phyloP scores from a whole-genome alignment of 108 stramenopile genomes.

The Cyclostephanos tholiformis region DNA sequence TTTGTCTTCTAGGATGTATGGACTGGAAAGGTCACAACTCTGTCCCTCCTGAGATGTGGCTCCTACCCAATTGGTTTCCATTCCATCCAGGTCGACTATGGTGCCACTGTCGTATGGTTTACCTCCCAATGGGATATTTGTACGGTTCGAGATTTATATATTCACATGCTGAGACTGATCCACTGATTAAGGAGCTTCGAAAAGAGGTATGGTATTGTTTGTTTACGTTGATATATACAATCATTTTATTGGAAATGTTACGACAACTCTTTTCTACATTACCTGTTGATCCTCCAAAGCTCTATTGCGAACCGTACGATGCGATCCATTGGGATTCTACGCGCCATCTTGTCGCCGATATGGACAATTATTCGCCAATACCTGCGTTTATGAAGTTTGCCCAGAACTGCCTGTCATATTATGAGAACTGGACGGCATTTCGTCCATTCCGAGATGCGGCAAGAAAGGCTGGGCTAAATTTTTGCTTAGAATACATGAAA shows the following conservation, averaged over 20 bases:
- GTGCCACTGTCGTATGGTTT: constrained; percentile 99
- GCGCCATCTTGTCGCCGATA: constrained; percentile 84
- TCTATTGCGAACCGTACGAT: constrained; percentile 78
- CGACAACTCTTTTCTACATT: constrained; percentile 8
- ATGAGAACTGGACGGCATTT: constrained; percentile 81
- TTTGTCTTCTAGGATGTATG: constrained; percentile 95
- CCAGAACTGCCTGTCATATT: constrained; percentile 81
- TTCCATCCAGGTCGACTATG: constrained; percentile 98
- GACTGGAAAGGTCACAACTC: constrained; percentile 94
- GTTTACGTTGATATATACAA: neutral
- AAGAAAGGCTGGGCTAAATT: constrained; percentile 73
- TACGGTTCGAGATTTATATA: constrained; percentile 86
- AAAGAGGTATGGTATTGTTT: constrained; percentile 44
- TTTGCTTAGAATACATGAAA: constrained; percentile 84
- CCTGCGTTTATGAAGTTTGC: constrained; percentile 83
- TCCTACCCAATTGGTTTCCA: constrained; percentile 97
- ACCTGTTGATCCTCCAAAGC: constrained; percentile 22
- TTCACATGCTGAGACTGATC: constrained; percentile 74
- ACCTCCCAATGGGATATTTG: constrained; percentile 96
- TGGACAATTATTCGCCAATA: constrained; percentile 96
- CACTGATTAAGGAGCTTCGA: constrained; percentile 70
- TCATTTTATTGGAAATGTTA: neutral
- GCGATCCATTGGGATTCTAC: constrained; percentile 83
- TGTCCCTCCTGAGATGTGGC: constrained; percentile 97
- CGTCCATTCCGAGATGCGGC: constrained; percentile 66